These are phyloP conservation scores for Artemisia tridentata DNA, from an alignment of 129 eudicot species.

Conservation along the genomic window DNA sequence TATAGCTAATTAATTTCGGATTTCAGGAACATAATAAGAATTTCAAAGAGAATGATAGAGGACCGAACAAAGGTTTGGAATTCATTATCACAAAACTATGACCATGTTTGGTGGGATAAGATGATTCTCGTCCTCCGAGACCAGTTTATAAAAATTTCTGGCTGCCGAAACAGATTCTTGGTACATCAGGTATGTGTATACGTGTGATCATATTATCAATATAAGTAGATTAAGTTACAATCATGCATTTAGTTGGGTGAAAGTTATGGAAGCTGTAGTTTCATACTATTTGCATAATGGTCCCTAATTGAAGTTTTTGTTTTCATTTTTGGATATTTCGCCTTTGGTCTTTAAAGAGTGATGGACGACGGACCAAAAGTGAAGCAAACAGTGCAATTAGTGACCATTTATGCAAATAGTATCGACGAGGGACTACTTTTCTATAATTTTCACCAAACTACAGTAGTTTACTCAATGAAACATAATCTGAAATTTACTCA, in stretches of 20 bases:
- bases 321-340: too few species aligned
- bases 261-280: too few species aligned
- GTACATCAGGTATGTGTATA: slow-evolving; percentile 51
- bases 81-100: slow-evolving; percentile 44
- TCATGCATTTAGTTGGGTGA: too few species aligned
- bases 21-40: slow-evolving; percentile 67
- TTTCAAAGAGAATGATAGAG: slow-evolving; percentile 76
- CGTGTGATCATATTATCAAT: slow-evolving; percentile 14
- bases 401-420: too few species aligned
- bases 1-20: slow-evolving; percentile 3
- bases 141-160: slow-evolving; percentile 56
- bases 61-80: slow-evolving; percentile 84
- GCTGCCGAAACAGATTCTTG: slow-evolving; percentile 60
- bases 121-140: slow-evolving; percentile 51
- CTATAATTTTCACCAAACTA: too few species aligned
- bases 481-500: slow-evolving; percentile 4
- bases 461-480: too few species aligned
- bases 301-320: too few species aligned
- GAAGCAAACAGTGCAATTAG: too few species aligned
- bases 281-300: too few species aligned
- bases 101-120: slow-evolving; percentile 73
- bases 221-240: not conserved
- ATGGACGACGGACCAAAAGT: too few species aligned
- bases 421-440: too few species aligned
- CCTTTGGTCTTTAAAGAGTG: too few species aligned